Evolutionary conservation across 164 flowering plant genomes (phyloP).

Genomic region (Brasenia schreberi): DNA sequence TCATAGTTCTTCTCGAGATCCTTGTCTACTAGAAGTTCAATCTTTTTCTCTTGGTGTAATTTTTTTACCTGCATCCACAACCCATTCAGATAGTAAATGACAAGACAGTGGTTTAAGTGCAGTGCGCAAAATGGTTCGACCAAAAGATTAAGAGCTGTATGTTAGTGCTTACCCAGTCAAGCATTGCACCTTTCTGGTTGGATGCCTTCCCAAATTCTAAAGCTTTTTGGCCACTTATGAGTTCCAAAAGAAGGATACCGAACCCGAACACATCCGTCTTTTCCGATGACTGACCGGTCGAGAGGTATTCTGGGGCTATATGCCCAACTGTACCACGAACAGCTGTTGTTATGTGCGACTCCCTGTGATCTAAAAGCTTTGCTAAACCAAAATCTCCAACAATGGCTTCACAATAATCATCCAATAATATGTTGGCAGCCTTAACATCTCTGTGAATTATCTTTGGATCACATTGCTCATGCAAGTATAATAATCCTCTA

Average conservation of each 20-base stretch:
- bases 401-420: constrained; percentile 79
- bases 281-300: constrained; percentile 93
- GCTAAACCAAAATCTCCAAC: constrained; percentile 95
- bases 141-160: too few relatives aligned
- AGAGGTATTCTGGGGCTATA: constrained; percentile 92
- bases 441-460: constrained; percentile 88
- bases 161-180: constrained; percentile 62
- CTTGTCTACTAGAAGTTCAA: constrained; percentile 70
- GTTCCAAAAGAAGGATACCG: constrained; percentile 86
- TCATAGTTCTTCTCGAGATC: constrained; percentile 57
- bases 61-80: constrained; percentile 48
- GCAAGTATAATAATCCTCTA: constrained; percentile 73
- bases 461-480: constrained; percentile 94
- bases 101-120: too few relatives aligned
- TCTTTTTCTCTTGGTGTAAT: constrained; percentile 68
- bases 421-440: constrained; percentile 86
- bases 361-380: constrained; percentile 84
- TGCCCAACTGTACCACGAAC: constrained; percentile 94
- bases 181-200: constrained; percentile 81
- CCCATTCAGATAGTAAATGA: background rate
- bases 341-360: constrained; percentile 91
- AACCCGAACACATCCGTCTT: constrained; percentile 93
- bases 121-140: too few relatives aligned
- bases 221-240: constrained; percentile 83
- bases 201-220: constrained; percentile 80